Evolutionary conservation across 768 basidiomycete genomes (phyloP), one percentile per base, ranked within the genome.

Genomic region (Pholiota molesta): DNA sequence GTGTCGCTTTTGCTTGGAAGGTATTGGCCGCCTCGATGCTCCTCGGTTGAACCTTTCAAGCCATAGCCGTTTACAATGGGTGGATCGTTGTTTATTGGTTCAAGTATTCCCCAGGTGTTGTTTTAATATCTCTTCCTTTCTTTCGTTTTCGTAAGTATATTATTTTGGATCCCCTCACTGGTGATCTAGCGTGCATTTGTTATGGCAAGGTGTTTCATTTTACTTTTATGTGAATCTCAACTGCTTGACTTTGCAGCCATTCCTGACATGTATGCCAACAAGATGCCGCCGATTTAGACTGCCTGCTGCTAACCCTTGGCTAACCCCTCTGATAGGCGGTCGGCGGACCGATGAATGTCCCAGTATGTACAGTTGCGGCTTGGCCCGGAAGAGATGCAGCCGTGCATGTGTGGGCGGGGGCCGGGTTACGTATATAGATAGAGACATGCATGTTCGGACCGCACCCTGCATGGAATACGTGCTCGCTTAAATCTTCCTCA

Each of bases 81-180:
- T 63, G 39, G 54, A 55, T 64, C 62, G 59, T 62, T 61, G 23
- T 2, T 49, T 49, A 19, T 55, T 68, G 67, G 69, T 68, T 62
- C 57, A 70, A 70, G 69, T 70, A 70, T 70, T 54, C 53, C 35
- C 59, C 52, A 67, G 66, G 62, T 60, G 61, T 65, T 61, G 47
- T 40, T 67, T 62, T 61, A 44, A 17, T 44, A 44, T 59, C 57
- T 52, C 58, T 60, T 52, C 58, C 47, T 61, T 56, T 57, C 62
- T 55, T 40, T 55, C 55, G 55, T 63, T 63, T 61, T 63, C 69
- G 69, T 70, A 70, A 70, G 69, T 70, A 70, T 68, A 64, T 64
- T 59, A 52, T 59, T 9, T 47, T 57, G 16, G 54, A 57, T 52
- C 57, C 55, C 44, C 44, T 54, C 52, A 51, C n/a, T 44, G 47